Base-by-base conservation (phyloP, 1,284 basidiomycete species). In the Apiotrichum laibachii region DNA sequence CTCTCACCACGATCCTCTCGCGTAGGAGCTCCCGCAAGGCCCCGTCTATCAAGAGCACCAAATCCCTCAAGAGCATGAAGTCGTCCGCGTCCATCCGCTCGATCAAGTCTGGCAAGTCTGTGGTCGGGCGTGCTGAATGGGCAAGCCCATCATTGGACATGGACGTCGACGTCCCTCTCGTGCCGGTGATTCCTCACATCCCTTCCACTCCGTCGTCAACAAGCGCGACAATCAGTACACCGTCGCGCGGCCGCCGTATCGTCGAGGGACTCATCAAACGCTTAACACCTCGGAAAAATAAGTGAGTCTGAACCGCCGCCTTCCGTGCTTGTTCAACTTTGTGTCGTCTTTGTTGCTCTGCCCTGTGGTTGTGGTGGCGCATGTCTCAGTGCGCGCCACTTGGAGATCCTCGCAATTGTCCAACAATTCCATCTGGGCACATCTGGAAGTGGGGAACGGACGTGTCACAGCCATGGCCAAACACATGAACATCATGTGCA, bases 251-350 rank as follows among this genome's bases (percentile, higher is more conserved):
- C 18, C 42, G 51, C n/a, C 51, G 51, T n/a, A 57, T 57, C 37
- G 50, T 57, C 26, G 49, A 40, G 8, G 55, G 55, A 6, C 22
- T 57, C 34, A 44, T 57, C 42, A 57, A 52, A 18, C 55, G 55
- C 44, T 44, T 57, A 18, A 57, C 49, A 11, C 55, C 55, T 8
- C 34, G 35, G 13, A 44, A 51, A 44, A 47, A 43, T 4, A 42
- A 50, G 55, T 57, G 50, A 51, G 55, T 57, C 12, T 12, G 13
- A n/a, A 12, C 26, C 26, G 4, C 26, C 26, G 26, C 26, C 26
- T 31, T 31, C 26, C 7, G 26, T 31, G 26, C 26, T 31, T 3
- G 26, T 3, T 31, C 26, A 31, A 31, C 26, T 31, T 7, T 31
- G 26, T 31, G 26, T 7, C 26, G 26, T 31, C 26, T 31, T 39